Conservation (phyloP, 805 yeast genomes). For the Kluyveromyces nonfermentans region DNA sequence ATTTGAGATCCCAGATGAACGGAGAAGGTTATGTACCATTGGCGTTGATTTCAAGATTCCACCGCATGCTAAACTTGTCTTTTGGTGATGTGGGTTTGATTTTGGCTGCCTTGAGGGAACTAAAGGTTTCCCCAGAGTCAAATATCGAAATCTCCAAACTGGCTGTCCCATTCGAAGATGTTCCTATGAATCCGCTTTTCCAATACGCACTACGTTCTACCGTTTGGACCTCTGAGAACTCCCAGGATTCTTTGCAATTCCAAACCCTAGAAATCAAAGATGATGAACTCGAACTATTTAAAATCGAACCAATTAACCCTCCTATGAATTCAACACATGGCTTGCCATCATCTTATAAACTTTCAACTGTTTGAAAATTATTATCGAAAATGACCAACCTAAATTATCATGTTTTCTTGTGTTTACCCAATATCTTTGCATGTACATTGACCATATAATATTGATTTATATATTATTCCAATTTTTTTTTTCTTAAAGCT, state of each 20-base stretch:
- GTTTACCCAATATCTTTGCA: not conserved
- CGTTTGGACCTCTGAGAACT: not conserved
- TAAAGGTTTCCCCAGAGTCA: not conserved
- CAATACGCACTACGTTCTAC: slow-evolving; percentile 2
- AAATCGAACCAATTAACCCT: slow-evolving; percentile 4
- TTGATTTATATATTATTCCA: not conserved
- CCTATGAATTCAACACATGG: not conserved
- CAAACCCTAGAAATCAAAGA: not conserved
- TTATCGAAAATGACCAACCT: not conserved
- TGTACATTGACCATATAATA: not conserved
- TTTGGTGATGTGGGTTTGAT: slow-evolving; percentile 27
- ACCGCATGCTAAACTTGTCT: slow-evolving; percentile 41
- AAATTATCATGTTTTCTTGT: not conserved
- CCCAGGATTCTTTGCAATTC: not conserved
- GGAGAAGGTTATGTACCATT: slow-evolving; percentile 27
- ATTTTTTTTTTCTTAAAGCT: not conserved
- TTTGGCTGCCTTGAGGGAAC: slow-evolving; percentile 27
- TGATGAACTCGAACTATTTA: slow-evolving; percentile 3
- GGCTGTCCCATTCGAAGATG: slow-evolving; percentile 3
- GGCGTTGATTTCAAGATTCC: slow-evolving; percentile 20
- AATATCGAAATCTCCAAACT: slow-evolving; percentile 1
- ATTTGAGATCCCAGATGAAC: slow-evolving; percentile 61
- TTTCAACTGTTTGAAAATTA: not conserved
- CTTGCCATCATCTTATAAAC: not conserved
- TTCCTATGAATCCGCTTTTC: slow-evolving; percentile 1